A percentile compares a stretch with the other conserved stretches of the same genome.
Evolutionary conservation across 139 green algal genomes (phyloP).

Genomic region (Micractinium conductrix): DNA sequence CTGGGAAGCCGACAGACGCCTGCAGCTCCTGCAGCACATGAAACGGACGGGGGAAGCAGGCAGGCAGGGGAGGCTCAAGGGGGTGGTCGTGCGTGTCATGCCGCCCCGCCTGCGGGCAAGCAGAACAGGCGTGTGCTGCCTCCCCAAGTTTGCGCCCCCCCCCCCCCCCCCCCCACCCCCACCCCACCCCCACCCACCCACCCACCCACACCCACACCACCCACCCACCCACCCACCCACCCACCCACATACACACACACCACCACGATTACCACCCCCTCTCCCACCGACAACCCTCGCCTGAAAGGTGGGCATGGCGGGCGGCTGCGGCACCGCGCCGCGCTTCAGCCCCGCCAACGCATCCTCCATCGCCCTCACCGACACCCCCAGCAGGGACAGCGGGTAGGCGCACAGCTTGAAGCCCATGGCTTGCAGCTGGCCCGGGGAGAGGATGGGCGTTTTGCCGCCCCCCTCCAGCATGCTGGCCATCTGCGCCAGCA

Average conservation of each 20-base stretch:
- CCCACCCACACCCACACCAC: too few species aligned
- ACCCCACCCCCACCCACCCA: too few species aligned
- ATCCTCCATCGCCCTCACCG: slow-evolving; percentile 73
- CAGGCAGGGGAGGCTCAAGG: too few species aligned
- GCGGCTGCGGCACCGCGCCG: neutral
- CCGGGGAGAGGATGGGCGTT: slow-evolving; percentile 87
- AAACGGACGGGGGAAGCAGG: neutral
- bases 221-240: too few species aligned
- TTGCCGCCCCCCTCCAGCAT: slow-evolving; percentile 96
- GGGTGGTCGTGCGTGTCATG: too few species aligned
- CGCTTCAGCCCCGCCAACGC: slow-evolving; percentile 58
- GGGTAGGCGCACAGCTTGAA: slow-evolving; percentile 93
- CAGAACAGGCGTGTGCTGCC: too few species aligned
- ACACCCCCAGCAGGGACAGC: slow-evolving; percentile 83
- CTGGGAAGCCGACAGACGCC: slow-evolving; percentile 74
- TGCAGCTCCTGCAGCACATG: slow-evolving; percentile 36
- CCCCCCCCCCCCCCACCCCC: too few species aligned
- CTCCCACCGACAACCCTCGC: neutral
- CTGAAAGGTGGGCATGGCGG: slow-evolving; percentile 41
- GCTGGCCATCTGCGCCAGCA: slow-evolving; percentile 83
- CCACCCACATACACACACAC: too few species aligned
- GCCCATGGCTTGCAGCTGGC: slow-evolving; percentile 82
- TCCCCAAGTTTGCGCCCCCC: too few species aligned
- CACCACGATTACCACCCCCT: too few species aligned
- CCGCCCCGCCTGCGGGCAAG: too few species aligned